A percentile compares a stretch with the other conserved stretches of the same genome.
These are phyloP conservation scores for Hypoxylon sp. DNA, from an alignment of 2,329 filamentous ascomycete species.

Conservation along the genomic window DNA sequence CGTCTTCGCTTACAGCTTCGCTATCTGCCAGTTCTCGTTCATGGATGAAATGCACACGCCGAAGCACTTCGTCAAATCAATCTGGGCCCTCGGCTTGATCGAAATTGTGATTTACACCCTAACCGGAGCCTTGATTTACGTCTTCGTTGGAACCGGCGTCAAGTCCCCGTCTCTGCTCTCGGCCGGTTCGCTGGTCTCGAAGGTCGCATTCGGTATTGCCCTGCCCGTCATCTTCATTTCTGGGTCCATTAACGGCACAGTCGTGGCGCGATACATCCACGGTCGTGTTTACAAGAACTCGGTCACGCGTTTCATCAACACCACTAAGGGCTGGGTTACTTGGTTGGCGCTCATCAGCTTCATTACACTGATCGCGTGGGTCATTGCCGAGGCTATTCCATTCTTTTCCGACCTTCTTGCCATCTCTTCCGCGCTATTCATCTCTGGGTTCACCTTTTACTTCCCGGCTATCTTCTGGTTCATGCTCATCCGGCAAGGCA, in stretches of 20 bases:
- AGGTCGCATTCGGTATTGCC: conserved; percentile 74
- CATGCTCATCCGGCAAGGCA: conserved; percentile 53
- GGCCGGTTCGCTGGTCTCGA: conserved; percentile 66
- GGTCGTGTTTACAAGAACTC: conserved; percentile 54
- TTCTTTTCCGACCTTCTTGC: conserved; percentile 79
- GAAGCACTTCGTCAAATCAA: conserved; percentile 56
- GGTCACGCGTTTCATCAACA: conserved; percentile 55
- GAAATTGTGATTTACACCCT: conserved; percentile 72
- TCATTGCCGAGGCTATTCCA: conserved; percentile 81
- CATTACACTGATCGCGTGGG: conserved; percentile 75
- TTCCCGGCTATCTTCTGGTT: conserved; percentile 57
- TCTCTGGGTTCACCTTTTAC: conserved; percentile 63
- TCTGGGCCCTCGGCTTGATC: conserved; percentile 68
- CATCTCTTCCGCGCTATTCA: conserved; percentile 65
- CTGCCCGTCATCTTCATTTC: conserved; percentile 75
- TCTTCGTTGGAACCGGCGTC: conserved; percentile 70
- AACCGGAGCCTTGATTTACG: conserved; percentile 73
- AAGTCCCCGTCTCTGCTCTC: conserved; percentile 73
- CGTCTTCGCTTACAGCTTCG: conserved; percentile 71
- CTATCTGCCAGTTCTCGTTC: conserved; percentile 57
- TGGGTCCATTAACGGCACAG: conserved; percentile 74
- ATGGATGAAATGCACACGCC: conserved; percentile 60
- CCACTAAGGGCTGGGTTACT: conserved; percentile 53
- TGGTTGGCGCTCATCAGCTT: conserved; percentile 72
- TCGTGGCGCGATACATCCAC: conserved; percentile 61